A percentile compares a stretch with the other conserved stretches of the same genome.
These are phyloP conservation scores for Aureobasidium lini DNA, from an alignment of 2,329 filamentous ascomycete species.

Conservation along the genomic window DNA sequence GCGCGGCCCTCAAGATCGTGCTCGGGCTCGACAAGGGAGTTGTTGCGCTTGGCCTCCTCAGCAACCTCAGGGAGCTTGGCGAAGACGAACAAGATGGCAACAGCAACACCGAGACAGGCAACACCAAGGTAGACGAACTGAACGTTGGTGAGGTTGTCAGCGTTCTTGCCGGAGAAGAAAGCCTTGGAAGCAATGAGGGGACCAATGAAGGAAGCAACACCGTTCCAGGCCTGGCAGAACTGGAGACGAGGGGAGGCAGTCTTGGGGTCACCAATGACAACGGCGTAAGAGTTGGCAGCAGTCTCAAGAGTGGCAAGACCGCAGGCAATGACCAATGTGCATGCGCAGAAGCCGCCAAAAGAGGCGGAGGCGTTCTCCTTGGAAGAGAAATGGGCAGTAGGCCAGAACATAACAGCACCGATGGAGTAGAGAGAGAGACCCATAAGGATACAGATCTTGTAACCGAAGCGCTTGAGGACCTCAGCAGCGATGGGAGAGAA, in stretches of 20 bases:
- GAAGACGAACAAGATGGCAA: conserved; percentile 31
- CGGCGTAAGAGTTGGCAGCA: conserved; percentile 33
- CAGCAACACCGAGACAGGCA: conserved; percentile 29
- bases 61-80: conserved; percentile 31
- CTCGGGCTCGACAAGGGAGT: conserved; percentile 25
- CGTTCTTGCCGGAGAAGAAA: conserved; percentile 29
- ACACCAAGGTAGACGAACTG: conserved; percentile 35
- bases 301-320: conserved; percentile 34
- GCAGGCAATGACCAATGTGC: conserved; percentile 33
- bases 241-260: conserved; percentile 31
- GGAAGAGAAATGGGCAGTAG: conserved; percentile 28
- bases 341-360: conserved; percentile 32
- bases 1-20: conserved; percentile 25
- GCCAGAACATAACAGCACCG: conserved; percentile 34
- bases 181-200: conserved; percentile 33
- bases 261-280: conserved; percentile 31
- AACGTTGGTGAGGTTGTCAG: conserved; percentile 29
- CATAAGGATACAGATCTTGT: conserved; percentile 39
- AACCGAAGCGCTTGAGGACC: conserved; percentile 37
- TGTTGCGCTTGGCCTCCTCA: conserved; percentile 22
- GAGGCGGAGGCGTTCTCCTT: conserved; percentile 24
- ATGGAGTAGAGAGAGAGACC: conserved; percentile 30
- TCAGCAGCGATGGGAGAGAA: conserved; percentile 37
- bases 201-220: conserved; percentile 33
- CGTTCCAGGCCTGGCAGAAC: conserved; percentile 34